Percentiles rank a stretch among this genome's conserved stretches.
Evolutionary conservation across 495 filamentous ascomycete genomes (phyloP).

Genomic region (Hypoxylon fuscum): DNA sequence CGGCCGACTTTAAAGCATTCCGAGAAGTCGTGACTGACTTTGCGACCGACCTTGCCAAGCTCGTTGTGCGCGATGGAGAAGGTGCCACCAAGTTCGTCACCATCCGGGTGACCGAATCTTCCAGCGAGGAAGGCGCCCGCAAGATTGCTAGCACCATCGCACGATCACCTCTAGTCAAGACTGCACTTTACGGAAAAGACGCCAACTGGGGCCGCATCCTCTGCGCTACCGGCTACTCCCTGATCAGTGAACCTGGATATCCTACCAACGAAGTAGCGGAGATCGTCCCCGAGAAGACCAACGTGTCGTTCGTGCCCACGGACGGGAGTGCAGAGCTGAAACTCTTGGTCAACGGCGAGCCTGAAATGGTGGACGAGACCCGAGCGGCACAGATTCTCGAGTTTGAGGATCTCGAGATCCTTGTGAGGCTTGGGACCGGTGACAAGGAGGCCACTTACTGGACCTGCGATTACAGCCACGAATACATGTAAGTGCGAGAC

Average conservation of each 20-base stretch:
- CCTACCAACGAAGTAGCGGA: constrained; percentile 63
- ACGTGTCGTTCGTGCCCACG: constrained; percentile 87
- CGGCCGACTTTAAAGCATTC: constrained; percentile 72
- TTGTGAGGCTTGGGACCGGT: constrained; percentile 76
- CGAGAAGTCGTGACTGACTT: constrained; percentile 75
- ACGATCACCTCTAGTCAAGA: constrained; percentile 95
- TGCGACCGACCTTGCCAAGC: constrained; percentile 83
- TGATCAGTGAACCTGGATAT: constrained; percentile 68
- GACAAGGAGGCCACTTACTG: constrained; percentile 83
- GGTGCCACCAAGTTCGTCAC: constrained; percentile 98
- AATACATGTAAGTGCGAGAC: constrained; percentile 70
- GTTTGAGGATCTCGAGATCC: constrained; percentile 84
- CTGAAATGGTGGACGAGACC: constrained; percentile 88
- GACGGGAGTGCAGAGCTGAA: constrained; percentile 84
- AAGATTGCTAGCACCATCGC: constrained; percentile 88
- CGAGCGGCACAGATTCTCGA: constrained; percentile 87
- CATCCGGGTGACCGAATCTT: constrained; percentile 79
- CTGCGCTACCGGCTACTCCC: constrained; percentile 92
- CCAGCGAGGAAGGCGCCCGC: constrained; percentile 70
- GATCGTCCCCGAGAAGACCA: constrained; percentile 84
- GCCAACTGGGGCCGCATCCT: constrained; percentile 98
- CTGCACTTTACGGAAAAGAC: constrained; percentile 94
- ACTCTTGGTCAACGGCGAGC: constrained; percentile 89
- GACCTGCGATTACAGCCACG: constrained; percentile 98
- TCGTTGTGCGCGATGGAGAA: constrained; percentile 95